These are phyloP conservation scores for Tetrapisispora phaffii DNA, from an alignment of 805 yeast genomes.

Conservation along the genomic window DNA sequence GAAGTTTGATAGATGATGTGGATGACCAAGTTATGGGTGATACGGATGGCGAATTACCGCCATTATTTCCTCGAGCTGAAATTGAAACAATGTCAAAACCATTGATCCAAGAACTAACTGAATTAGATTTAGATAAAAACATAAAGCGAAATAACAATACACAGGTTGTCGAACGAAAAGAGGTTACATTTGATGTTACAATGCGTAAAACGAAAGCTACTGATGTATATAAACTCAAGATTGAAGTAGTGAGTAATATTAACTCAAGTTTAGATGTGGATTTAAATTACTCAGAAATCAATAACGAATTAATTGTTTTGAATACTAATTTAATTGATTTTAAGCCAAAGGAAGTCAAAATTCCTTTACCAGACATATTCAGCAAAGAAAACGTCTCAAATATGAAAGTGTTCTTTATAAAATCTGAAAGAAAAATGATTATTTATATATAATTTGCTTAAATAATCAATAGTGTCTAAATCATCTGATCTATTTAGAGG, in stretches of 20 bases:
- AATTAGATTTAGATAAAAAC: neutral
- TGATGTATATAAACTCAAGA: constrained; percentile 27
- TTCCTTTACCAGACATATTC: constrained; percentile 33
- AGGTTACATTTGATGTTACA: constrained; percentile 20
- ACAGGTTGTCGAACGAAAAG: constrained; percentile 4
- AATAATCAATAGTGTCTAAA: too few relatives aligned
- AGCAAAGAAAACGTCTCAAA: constrained; percentile 7
- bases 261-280: constrained; percentile 29
- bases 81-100: constrained; percentile 26
- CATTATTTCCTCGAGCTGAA: constrained; percentile 18
- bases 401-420: constrained; percentile 26
- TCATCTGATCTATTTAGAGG: too few relatives aligned
- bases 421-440: constrained; percentile 20
- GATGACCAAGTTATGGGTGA: constrained; percentile 12
- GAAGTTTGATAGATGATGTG: constrained; percentile 19
- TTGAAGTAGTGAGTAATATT: constrained; percentile 31
- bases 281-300: constrained; percentile 20
- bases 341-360: constrained; percentile 23
- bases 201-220: constrained; percentile 25
- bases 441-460: constrained; percentile 23
- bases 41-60: constrained; percentile 18
- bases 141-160: neutral
- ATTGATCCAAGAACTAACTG: constrained; percentile 45
- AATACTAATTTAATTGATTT: constrained; percentile 19
- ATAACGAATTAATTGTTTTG: constrained; percentile 28